Conservation (phyloP, 2,329 filamentous ascomycete species). For the Teratosphaeriaceae sp. region DNA sequence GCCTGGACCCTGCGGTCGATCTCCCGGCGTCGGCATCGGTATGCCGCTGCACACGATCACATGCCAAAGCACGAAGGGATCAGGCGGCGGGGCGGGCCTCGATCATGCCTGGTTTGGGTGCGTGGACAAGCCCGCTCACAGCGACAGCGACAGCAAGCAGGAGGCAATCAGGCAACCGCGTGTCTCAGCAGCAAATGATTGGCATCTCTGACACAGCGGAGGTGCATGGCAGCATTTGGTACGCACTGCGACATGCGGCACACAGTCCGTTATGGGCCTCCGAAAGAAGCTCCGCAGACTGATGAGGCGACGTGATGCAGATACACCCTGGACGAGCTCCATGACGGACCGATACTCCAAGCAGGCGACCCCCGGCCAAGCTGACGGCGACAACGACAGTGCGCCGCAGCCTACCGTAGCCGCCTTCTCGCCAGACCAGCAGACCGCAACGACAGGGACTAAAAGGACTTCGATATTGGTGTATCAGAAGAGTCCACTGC, state of each 20-base stretch:
- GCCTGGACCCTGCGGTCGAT: too few species aligned
- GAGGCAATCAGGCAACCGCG: neutral
- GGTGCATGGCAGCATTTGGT: slow-evolving; percentile 23
- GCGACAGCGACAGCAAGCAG: neutral
- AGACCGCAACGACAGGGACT: slow-evolving; percentile 32
- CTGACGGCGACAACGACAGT: slow-evolving; percentile 19
- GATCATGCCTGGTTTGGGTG: too few species aligned
- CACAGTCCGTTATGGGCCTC: slow-evolving; percentile 9
- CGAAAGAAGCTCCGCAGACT: slow-evolving; percentile 13
- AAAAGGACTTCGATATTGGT: slow-evolving; percentile 60
- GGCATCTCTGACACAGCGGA: neutral
- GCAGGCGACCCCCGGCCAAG: slow-evolving; percentile 17
- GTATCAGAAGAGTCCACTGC: slow-evolving; percentile 89
- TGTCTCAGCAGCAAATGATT: neutral
- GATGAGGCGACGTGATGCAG: slow-evolving; percentile 15
- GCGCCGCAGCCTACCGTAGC: slow-evolving; percentile 64
- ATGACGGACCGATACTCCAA: slow-evolving; percentile 28
- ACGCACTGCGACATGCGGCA: slow-evolving; percentile 8
- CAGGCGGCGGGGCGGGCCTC: too few species aligned
- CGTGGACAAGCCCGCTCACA: neutral
- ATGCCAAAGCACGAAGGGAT: too few species aligned
- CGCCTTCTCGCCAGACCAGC: slow-evolving; percentile 81
- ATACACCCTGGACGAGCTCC: slow-evolving; percentile 48
- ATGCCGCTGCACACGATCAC: too few species aligned
- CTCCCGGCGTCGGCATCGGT: too few species aligned